phyloP scores from a whole-genome alignment of 73 alveolate genomes.

The Uronychia binucleata region DNA sequence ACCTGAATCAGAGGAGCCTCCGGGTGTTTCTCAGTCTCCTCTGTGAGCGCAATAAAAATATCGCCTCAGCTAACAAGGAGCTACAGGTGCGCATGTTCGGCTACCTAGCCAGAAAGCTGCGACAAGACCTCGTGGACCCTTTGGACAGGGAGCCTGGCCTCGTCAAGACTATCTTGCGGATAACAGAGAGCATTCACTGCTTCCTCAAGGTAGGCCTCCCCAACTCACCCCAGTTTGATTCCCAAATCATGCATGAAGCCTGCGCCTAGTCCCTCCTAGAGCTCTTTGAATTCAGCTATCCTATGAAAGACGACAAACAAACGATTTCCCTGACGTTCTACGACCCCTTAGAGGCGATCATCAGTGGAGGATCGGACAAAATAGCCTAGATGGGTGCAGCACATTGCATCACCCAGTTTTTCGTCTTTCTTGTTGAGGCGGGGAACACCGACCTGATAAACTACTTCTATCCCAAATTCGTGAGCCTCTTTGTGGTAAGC shows the following conservation, averaged over 20 bases:
- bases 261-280: conserved; percentile 45
- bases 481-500: conserved; percentile 33
- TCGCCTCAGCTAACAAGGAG: conserved; percentile 30
- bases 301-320: conserved; percentile 44
- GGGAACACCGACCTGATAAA: conserved; percentile 15
- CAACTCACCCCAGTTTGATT: conserved; percentile 26
- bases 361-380: conserved; percentile 54
- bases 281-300: conserved; percentile 35
- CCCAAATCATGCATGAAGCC: conserved; percentile 48
- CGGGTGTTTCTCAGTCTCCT: conserved; percentile 19
- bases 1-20: conserved; percentile 3
- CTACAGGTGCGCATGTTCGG: conserved; percentile 44
- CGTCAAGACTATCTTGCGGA: conserved; percentile 47
- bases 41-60: conserved; percentile 6
- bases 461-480: conserved; percentile 42
- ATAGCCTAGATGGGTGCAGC: conserved; percentile 56
- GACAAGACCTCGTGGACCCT: conserved; percentile 38
- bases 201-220: conserved; percentile 9
- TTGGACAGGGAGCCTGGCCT: conserved; percentile 57
- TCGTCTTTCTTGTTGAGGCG: conserved; percentile 29
- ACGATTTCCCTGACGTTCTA: conserved; percentile 44
- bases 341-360: conserved; percentile 48
- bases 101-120: conserved; percentile 23
- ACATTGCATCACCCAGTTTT: conserved; percentile 20
- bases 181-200: conserved; percentile 20